phyloP scores from a whole-genome alignment of 192 early-diverging fungal species.

The Podila minutissima region DNA sequence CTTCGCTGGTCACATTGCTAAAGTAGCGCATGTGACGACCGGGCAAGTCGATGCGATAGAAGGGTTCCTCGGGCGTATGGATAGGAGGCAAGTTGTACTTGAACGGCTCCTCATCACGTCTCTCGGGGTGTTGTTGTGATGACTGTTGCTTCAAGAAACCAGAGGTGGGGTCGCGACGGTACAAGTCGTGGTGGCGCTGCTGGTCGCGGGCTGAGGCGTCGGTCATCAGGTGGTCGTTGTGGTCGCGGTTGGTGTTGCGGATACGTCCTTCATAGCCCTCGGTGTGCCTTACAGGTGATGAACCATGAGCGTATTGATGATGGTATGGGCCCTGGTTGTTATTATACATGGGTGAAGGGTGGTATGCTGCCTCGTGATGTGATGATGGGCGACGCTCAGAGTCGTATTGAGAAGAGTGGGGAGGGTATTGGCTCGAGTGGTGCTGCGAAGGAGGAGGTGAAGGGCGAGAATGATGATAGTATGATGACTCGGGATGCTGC shows the following conservation, averaged over 20 bases:
- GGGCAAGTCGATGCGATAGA: conserved; percentile 44
- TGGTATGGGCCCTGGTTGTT: background rate
- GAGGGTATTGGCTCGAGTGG: conserved; percentile 8
- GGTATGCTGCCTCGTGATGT: background rate
- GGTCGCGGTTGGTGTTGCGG: conserved; percentile 46
- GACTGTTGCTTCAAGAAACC: conserved; percentile 36
- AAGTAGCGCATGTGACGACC: conserved; percentile 52
- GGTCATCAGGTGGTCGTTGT: conserved; percentile 45
- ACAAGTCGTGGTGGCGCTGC: conserved; percentile 31
- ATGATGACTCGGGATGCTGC: background rate
- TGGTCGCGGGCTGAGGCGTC: conserved; percentile 25
- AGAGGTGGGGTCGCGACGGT: conserved; percentile 19
- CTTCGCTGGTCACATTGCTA: conserved; percentile 48
- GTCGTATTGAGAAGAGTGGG: conserved; percentile 9
- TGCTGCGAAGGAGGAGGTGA: conserved; percentile 3
- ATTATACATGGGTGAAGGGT: background rate
- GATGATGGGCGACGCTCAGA: background rate
- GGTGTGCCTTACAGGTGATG: conserved; percentile 22
- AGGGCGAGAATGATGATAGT: background rate
- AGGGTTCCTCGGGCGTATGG: conserved; percentile 40
- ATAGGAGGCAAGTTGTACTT: conserved; percentile 41
- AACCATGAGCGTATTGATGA: background rate
- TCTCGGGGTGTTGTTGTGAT: background rate
- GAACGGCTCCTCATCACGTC: conserved; percentile 18
- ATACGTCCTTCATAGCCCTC: conserved; percentile 47